Percentiles rank a stretch among this genome's conserved stretches.
Evolutionary conservation across 768 basidiomycete species (phyloP).

Genomic region (Inosperma sp.): DNA sequence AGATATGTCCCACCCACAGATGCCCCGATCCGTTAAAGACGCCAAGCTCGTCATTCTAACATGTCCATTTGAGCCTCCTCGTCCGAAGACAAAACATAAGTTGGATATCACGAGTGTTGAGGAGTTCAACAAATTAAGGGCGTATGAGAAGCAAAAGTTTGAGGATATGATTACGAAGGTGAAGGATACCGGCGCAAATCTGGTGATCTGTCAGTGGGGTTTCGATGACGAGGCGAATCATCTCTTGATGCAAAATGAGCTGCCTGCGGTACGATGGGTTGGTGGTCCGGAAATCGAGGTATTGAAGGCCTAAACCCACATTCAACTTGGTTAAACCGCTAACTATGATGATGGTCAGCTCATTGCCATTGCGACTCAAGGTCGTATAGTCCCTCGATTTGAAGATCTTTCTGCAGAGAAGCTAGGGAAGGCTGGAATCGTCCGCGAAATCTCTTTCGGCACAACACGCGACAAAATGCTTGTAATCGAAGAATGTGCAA

Average conservation of each 20-base stretch:
- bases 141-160: slow-evolving; percentile 96
- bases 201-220: slow-evolving; percentile 99
- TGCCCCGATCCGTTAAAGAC: slow-evolving; percentile 85
- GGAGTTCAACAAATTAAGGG: slow-evolving; percentile 91
- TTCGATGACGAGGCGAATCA: slow-evolving; percentile 99
- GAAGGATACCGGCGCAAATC: slow-evolving; percentile 93
- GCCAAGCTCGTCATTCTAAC: slow-evolving; percentile 95
- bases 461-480: slow-evolving; percentile 99
- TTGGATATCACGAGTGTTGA: slow-evolving; percentile 95
- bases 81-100: slow-evolving; percentile 99
- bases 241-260: slow-evolving; percentile 92
- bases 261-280: slow-evolving; percentile 98
- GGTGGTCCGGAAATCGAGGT: slow-evolving; percentile 99
- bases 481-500: slow-evolving; percentile 97
- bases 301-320: slow-evolving; percentile 3
- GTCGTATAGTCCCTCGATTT: slow-evolving; percentile 96
- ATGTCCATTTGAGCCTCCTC: slow-evolving; percentile 97
- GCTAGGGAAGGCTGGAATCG: slow-evolving; percentile 88
- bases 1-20: slow-evolving; percentile 99
- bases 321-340: neutral
- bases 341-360: slow-evolving; percentile 45
- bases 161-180: slow-evolving; percentile 94
- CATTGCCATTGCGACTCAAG: slow-evolving; percentile 97
- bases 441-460: slow-evolving; percentile 92
- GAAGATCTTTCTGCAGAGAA: slow-evolving; percentile 91